Base-by-base conservation (phyloP, 495 filamentous ascomycete genomes). In the Lepraria neglecta region DNA sequence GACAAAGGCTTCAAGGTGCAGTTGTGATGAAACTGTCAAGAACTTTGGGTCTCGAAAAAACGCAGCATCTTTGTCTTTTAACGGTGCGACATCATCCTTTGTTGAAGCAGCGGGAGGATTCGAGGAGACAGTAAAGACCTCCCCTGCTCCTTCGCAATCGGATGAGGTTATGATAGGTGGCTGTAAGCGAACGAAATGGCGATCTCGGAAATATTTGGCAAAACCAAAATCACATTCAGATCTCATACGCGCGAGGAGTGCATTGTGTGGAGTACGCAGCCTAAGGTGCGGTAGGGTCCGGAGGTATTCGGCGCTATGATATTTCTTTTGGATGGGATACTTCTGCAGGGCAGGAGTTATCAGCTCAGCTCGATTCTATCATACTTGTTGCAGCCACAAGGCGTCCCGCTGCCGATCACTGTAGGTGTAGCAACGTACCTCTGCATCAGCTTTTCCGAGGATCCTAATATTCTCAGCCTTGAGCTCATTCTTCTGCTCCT, bases 31-130 rank as follows among this genome's bases (percentile, higher is more conserved):
- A 21, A 98, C 94, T 3, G 91, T 97, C 28, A 97, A 83, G 70
- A 96, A 97, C 72, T 96, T 96, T n/a, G 87, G 84, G 15, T 82
- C 74, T n/a, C 84, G 84, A 74, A 96, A 97, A 75, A 96, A 97
- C 46, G 71, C 57, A 31, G 72, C 68, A 6, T 71, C 65, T 14
- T 69, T 54, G 35, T 63, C 58, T n/a, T 61, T 21, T 17, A 28
- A 54, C 47, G 74, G 70, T 10, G 74, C 70, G 38, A 69, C 61
- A 42, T 81, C 71, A 61, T 62, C 67, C 11, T 50, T 30, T 12
- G 68, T 68, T 27, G 68, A 64, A 19, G 56, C 59, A 28, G 68
- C 61, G 7, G 53, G 14, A 30, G 28, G 11, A 42, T 68, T 71
- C 1, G 78, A 67, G 11, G 81, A 70, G 38, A 97, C 73, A 4